Evolutionary conservation across 2,329 filamentous ascomycete species (phyloP), one percentile per base, ranked within the genome.

Genomic region (Penicillium vulpinum): DNA sequence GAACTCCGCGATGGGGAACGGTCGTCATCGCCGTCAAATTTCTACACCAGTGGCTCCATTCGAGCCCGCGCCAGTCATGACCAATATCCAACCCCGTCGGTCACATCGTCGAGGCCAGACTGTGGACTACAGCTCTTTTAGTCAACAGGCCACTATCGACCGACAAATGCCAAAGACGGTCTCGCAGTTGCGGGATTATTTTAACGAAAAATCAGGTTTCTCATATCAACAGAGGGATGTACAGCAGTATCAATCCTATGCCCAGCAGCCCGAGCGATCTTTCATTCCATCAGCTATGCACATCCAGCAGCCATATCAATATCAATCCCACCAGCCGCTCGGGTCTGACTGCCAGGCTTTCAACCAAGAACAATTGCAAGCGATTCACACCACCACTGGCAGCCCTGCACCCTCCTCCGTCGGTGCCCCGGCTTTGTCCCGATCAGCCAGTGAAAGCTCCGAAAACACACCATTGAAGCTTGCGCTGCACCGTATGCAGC

Each of bases 91-190:
- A 75, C 67, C 60, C 38, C 58, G 54, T 55, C 62, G 64, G 44
- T 79, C 81, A 73, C 90, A 95, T 78, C 88, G 91, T 77, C 85
- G 91, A 75, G 92, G 92, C 71, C 86, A 92, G 78, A 94, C 90
- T 79, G 82, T 95, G 69, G 91, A 95, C 78, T 89, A 85, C 64
- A 80, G 85, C 77, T 81, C 82, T 77, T 83, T 79, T 73, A 73
- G 77, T 82, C 75, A 79, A 80, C 75, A 78, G 44, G 31, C 51
- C 31, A 36, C 57, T 31, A 26, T 60, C 41, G 59, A 62, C 55
- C 63, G 59, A 60, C 62, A 54, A 51, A 60, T 54, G 53, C 57
- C 62, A n/a, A 67, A 62, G 52, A 67, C 64, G 57, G 64, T 66
- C 49, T 48, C 62, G 50, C 62, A 67, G 58, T 54, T 67, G 56